Evolutionary conservation across 2,329 filamentous ascomycete species (phyloP).

Genomic region (Leptographium procerum): DNA sequence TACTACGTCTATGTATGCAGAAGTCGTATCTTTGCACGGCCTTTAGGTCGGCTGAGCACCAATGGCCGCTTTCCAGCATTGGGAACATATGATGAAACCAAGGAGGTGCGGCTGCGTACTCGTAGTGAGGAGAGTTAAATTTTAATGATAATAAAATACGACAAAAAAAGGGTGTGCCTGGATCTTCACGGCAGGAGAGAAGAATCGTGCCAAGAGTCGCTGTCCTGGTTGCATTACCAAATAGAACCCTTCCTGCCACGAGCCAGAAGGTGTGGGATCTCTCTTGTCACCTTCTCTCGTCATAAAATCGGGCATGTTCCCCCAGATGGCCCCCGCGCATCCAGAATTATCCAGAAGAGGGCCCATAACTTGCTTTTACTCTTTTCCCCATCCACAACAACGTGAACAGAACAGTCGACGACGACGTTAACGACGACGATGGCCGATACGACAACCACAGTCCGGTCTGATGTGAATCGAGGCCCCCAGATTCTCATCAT

Average conservation of each 20-base stretch:
- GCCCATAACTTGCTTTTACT: neutral
- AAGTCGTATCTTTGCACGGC: neutral
- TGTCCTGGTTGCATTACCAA: neutral
- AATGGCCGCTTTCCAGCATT: neutral
- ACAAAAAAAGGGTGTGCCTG: neutral
- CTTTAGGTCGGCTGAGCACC: neutral
- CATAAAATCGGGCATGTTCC: neutral
- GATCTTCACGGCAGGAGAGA: neutral
- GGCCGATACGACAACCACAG: neutral
- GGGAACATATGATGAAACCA: neutral
- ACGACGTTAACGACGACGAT: neutral
- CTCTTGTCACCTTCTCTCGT: too few species aligned
- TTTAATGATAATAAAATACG: too few species aligned
- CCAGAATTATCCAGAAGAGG: neutral
- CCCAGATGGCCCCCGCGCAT: neutral
- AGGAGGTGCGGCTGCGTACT: neutral
- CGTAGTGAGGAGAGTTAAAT: too few species aligned
- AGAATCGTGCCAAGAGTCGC: neutral
- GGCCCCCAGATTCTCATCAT: constrained; percentile 20
- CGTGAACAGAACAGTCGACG: neutral
- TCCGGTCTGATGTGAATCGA: constrained; percentile 15
- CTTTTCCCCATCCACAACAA: neutral
- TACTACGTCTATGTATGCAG: too few species aligned
- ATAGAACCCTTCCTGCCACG: neutral
- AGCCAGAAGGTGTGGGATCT: neutral